These are phyloP conservation scores for Sphagnum fallax DNA, from an alignment of 228 moss, liverwort and hornwort species.

Conservation along the genomic window DNA sequence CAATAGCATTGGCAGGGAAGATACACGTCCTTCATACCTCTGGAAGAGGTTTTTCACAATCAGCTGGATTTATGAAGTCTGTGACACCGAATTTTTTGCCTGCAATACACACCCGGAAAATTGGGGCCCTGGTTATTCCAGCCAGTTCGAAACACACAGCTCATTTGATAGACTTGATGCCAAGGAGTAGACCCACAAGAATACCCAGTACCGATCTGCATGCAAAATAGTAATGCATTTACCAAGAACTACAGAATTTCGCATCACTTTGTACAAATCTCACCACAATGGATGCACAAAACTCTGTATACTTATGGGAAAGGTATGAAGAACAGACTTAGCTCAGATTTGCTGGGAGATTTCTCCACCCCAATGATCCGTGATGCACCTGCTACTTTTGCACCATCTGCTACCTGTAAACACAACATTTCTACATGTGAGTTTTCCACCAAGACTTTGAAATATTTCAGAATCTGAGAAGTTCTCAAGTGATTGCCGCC, in stretches of 20 bases:
- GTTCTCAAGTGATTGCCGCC: no score
- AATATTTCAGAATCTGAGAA: no score
- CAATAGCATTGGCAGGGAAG: no score
- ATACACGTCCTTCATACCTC: constrained; percentile 31
- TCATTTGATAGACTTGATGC: neutral
- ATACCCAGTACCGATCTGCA: no score
- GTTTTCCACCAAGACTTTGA: no score
- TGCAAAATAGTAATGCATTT: no score
- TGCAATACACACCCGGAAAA: constrained; percentile 6
- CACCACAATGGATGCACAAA: no score
- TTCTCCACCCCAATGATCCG: constrained; percentile 81
- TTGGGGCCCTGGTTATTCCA: no score
- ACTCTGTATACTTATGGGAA: no score
- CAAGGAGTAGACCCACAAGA: neutral
- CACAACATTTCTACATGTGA: neutral
- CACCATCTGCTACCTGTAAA: constrained; percentile 79
- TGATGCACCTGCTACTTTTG: constrained; percentile 64
- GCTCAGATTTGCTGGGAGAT: constrained; percentile 40
- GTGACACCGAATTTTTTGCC: constrained; percentile 69
- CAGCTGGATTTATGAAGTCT: constrained; percentile 71
- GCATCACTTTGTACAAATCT: no score
- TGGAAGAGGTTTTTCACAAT: constrained; percentile 41
- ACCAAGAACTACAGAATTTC: no score
- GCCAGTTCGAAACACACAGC: neutral
- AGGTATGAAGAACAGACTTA: neutral